Conservation (phyloP, 2,329 filamentous ascomycete species). For the Aspergillus niger region DNA sequence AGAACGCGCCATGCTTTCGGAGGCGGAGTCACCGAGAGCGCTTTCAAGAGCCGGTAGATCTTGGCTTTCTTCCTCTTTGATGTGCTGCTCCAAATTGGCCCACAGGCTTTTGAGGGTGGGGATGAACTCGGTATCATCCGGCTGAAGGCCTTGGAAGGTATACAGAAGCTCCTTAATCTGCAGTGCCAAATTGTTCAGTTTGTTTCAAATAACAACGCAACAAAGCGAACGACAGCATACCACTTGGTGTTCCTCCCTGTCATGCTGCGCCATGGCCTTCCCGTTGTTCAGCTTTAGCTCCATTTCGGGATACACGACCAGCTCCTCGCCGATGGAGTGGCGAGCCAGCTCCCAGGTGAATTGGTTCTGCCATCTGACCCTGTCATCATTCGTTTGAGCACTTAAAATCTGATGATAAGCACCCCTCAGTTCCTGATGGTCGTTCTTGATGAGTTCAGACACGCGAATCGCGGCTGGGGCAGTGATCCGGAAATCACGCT, state of each 20-base stretch:
- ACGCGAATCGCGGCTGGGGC: background rate
- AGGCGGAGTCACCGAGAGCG: slow-evolving; percentile 35
- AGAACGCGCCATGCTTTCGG: slow-evolving; percentile 40
- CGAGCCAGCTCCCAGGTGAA: slow-evolving; percentile 55
- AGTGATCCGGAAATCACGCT: too few relatives aligned
- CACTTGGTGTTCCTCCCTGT: slow-evolving; percentile 48
- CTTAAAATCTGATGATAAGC: slow-evolving; percentile 47
- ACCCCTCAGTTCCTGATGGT: slow-evolving; percentile 43
- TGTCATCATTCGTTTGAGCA: slow-evolving; percentile 41
- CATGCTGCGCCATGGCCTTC: slow-evolving; percentile 47
- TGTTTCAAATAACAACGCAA: too few relatives aligned
- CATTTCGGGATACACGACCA: slow-evolving; percentile 56
- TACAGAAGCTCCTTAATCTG: slow-evolving; percentile 55
- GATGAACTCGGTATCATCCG: slow-evolving; percentile 43
- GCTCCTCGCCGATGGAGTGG: slow-evolving; percentile 52
- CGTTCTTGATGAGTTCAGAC: slow-evolving; percentile 40
- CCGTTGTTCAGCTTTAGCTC: slow-evolving; percentile 51
- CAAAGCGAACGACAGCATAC: slow-evolving; percentile 1
- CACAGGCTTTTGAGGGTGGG: slow-evolving; percentile 46
- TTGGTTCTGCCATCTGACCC: slow-evolving; percentile 50
- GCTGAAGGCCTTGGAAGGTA: slow-evolving; percentile 49
- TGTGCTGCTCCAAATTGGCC: slow-evolving; percentile 47
- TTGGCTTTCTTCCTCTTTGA: slow-evolving; percentile 52
- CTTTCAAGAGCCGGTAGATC: slow-evolving; percentile 53
- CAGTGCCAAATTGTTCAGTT: too few relatives aligned